Evolutionary conservation across 2,329 filamentous ascomycete species (phyloP), one percentile per base, ranked within the genome.

Genomic region (Lecanicillium sp.): DNA sequence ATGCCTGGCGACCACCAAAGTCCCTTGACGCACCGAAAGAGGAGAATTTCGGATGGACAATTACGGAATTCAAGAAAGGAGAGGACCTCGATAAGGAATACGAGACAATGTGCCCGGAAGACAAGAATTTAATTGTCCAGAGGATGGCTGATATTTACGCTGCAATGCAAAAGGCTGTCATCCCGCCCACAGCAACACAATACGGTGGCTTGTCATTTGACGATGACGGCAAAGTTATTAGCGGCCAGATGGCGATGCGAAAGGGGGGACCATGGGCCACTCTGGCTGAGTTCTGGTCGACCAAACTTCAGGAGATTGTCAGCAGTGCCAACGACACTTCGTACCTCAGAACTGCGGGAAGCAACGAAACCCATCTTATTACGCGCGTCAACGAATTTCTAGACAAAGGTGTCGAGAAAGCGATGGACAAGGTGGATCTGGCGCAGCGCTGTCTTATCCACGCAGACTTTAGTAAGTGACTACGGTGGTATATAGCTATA

Each of bases 1-100:
- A 55, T 17, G 57, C 55, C 9, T 56, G 59, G 59, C 27, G 14
- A 6, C 37, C 39, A 19, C 15, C 45, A 10, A 40, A 6, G 5
- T 30, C 24, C 9, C 20, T 37, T 2, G 23, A 24, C n/a, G 14
- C 21, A 3, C 17, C 14, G 2, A 20, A 29, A 2, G 52, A 52
- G n/a, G 7, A 20, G 6, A 48, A 49, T 0, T 54, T 57, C 12
- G 55, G 57, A 2, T 62, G 59, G 57, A 54, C 44, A 1, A 19
- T 62, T n/a, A 51, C 49, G 19, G 60, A 63, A 39, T 55, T 54
- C 41, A 60, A 53, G 50, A 3, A 32, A 1, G 60, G 60, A 26
- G 47, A 38, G 5, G 50, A 54, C 7, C 42, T 60, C 2, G 52
- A 56, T 37, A 27, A n/a, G 0, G 36, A 50, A 9, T 60, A 56